Conservation (phyloP, 331 rosid species). For the Rhamnella rubrinervis region DNA sequence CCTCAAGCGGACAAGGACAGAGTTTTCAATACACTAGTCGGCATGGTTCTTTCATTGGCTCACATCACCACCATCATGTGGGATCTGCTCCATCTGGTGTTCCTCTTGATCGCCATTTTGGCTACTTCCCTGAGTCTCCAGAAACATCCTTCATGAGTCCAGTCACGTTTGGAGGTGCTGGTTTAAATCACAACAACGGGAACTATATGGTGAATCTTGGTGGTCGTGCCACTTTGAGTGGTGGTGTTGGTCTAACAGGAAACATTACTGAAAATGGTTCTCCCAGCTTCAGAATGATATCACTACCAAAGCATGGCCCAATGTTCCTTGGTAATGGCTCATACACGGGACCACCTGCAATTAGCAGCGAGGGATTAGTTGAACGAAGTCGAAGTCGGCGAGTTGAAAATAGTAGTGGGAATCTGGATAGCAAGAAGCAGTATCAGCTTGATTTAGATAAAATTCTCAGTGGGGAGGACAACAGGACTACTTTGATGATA, state of each 20-base stretch:
- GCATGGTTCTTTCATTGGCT: conserved; percentile 57
- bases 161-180: conserved; percentile 43
- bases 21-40: conserved; percentile 53
- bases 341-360: conserved; percentile 55
- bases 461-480: conserved; percentile 75
- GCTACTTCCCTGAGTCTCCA: conserved; percentile 76
- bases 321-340: conserved; percentile 72
- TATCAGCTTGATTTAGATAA: conserved; percentile 92
- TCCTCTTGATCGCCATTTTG: conserved; percentile 74
- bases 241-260: conserved; percentile 63
- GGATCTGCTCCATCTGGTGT: conserved; percentile 94
- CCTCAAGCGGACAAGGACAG: conserved; percentile 74
- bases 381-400: conserved; percentile 71
- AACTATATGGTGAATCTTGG: conserved; percentile 63
- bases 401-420: conserved; percentile 58
- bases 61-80: conserved; percentile 64
- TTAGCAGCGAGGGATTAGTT: conserved; percentile 50
- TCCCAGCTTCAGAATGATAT: conserved; percentile 73
- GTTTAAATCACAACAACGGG: conserved; percentile 50
- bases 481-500: conserved; percentile 91
- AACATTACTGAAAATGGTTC: conserved; percentile 59
- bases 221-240: conserved; percentile 47
- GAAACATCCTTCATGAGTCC: conserved; percentile 66
- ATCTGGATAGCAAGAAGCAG: conserved; percentile 75
- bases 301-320: conserved; percentile 67